Base-by-base conservation (phyloP, 2,329 filamentous ascomycete genomes). In the Ophiostoma quercus region DNA sequence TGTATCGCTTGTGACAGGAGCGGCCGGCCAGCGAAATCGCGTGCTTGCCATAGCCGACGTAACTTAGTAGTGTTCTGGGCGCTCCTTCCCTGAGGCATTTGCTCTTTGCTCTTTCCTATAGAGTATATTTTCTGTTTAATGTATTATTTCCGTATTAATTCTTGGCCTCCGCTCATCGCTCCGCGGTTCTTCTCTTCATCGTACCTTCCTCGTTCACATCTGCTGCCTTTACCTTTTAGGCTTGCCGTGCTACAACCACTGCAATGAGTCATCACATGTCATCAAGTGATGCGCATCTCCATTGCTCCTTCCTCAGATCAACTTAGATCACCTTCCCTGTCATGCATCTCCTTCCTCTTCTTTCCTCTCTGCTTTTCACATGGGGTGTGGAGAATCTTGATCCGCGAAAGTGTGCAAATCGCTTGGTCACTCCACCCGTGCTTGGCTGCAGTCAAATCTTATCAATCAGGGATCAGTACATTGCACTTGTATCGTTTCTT, bases 391-490 rank as follows among this genome's bases (percentile, higher is more conserved):
- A 57, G 51, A 25, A 25, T 22, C 51, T 29, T 25, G 51, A 57
- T 57, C 51, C 51, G 51, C 51, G 9, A 29, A 34, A 32, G 32
- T 8, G 60, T 37, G 29, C 60, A 29, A 29, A 29, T 62, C 57
- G 22, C 11, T 16, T 32, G 6, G 57, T 62, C 57, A 32, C 57
- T 32, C 66, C 43, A 32, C 41, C 54, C 1, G 32, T 34, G 29
- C 22, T 54, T 67, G 63, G 25, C 70, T 70, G 70, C 68, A 70
- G 60, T n/a, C 32, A 47, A 66, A 71, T 71, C 70, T 71, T 71
- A 71, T 71, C 70, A 71, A 71, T 71, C 70, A 70, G 57, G 8
- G 51, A 71, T 71, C 68, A 71, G 70, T 69, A 69, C 68, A 47
- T 65, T 1, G 37, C 0, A 5, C 12, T 7, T 66, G 65, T 47